These are phyloP conservation scores for Microbotryomycetes sp. DNA, from an alignment of 1,284 basidiomycete species.

Conservation along the genomic window DNA sequence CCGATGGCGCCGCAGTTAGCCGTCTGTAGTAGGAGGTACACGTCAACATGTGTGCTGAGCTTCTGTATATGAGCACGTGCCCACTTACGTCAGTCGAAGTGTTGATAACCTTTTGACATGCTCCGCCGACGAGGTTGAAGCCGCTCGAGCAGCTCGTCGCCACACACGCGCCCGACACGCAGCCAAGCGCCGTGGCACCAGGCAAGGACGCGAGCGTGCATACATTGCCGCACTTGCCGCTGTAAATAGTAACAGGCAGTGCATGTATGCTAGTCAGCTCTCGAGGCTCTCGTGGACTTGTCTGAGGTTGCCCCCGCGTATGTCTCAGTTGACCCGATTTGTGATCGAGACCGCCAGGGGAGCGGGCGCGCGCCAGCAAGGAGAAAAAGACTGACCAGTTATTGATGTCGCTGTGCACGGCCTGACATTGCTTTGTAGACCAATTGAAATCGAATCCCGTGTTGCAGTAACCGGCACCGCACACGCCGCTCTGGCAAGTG, in stretches of 20 bases:
- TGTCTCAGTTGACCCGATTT: not conserved
- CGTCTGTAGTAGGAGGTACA: not conserved
- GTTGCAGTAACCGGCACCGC: constrained; percentile 13
- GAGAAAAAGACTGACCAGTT: constrained; percentile 12
- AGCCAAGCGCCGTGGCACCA: not conserved
- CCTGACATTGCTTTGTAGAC: constrained; percentile 10
- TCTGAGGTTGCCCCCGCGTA: not conserved
- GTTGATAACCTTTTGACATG: constrained; percentile 2
- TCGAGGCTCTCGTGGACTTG: not conserved
- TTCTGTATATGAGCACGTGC: not conserved
- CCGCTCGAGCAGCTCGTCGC: constrained; percentile 8
- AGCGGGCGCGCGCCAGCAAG: not conserved
- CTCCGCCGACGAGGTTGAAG: constrained; percentile 8
- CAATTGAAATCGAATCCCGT: constrained; percentile 17
- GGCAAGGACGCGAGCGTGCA: not conserved
- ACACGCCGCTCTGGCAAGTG: constrained; percentile 10
- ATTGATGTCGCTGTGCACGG: constrained; percentile 5
- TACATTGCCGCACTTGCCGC: constrained; percentile 10
- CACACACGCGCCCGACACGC: not conserved
- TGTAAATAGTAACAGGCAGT: not conserved
- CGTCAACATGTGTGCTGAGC: not conserved
- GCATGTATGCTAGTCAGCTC: not conserved
- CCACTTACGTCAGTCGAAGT: not conserved
- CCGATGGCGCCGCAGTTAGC: constrained; percentile 20
- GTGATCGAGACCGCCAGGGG: not conserved